Base-by-base conservation (phyloP, 305 asterid species). In the Rubia occidens region DNA sequence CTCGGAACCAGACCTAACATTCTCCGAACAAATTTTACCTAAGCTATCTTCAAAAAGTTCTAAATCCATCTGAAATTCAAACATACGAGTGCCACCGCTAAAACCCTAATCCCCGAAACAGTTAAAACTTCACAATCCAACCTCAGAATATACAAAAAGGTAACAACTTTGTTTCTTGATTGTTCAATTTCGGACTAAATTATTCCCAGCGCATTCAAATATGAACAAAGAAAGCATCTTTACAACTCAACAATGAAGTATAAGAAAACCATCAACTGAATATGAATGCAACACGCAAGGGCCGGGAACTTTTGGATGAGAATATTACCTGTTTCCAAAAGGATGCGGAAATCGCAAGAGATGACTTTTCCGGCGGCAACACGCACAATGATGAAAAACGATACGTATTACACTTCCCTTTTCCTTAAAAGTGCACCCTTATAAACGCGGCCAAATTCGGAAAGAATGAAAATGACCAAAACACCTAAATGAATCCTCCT, bases 1-100 rank as follows among this genome's bases (percentile, higher is more conserved):
- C 79, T 81, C 85, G 65, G 85, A 78, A 3, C 74, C 83, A 39
- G 74, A 79, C 75, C 85, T 80, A 60, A 80, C 95, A 82, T 88
- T 72, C 45, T 53, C 72, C 32, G 13, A n/a, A 45, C 51, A 45
- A 49, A n/a, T 5, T 43, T 43, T 10, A 43, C 47, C 47, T 43
- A 43, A 43, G 47, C 13, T 43, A 4, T 53, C 58, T 17, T 53
- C 58, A 17, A 53, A 53, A 6, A 53, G 24, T 1, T 53, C 58
- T 53, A 53, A 17, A 53, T 53, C 58, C 58, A 53, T 53, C 56
- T 35, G 39, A 35, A 35, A 35, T 35, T 35, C 35, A 35, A 35
- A 35, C 39, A 35, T 2, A 35, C 39, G 39, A 35, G 39, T 35
- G 2, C 39, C 39, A 35, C 5, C 39, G 39, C 6, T 5, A 51